Evolutionary conservation across 1,284 basidiomycete species (phyloP), one percentile per base, ranked within the genome.

Genomic region (Rhodotorula sp.): DNA sequence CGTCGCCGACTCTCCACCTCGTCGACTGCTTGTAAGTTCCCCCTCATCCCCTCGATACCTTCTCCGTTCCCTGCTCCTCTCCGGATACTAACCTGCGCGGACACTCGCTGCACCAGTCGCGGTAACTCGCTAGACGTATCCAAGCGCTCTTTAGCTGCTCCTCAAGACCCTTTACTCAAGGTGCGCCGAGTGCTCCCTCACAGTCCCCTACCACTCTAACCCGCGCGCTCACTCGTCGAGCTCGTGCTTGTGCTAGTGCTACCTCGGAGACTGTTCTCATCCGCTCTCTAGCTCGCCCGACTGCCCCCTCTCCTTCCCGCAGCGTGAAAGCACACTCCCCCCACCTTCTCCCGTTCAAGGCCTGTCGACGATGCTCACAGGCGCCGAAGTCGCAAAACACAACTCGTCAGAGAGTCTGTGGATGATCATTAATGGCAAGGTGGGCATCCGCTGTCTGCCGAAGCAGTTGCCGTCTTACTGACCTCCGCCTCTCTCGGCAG

Each of bases 341-440:
- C 34, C 47, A 48, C 44, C 54, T 34, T 27, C 62, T 5, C 10
- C n/a, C 29, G 19, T 13, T 15, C 36, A 5, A 4, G 15, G 13
- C 47, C 27, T 27, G 22, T 8, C n/a, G 32, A 68, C 27, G 51
- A 53, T 59, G 69, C 92, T 84, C 81, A 87, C 87, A 5, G 79
- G 85, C 51, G 88, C 85, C 52, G 92, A 95, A 61, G 90, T 95
- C 57, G 88, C 88, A 61, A 89, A 89, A 83, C 93, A 95, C 84
- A 91, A 89, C 80, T 88, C 86, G 82, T 90, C 92, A 82, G 89
- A 92, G 66, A 91, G 94, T 79, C 81, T 89, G 36, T 75, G 73
- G 72, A 70, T 95, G 30, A 87, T 92, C 69, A 87, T 95, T 62
- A 85, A 90, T 75, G 91, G 88, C 20, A 85, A 95, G 80, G 92